Conservation (phyloP, 176 grass and related monocot genomes). For the Avena eriantha region DNA sequence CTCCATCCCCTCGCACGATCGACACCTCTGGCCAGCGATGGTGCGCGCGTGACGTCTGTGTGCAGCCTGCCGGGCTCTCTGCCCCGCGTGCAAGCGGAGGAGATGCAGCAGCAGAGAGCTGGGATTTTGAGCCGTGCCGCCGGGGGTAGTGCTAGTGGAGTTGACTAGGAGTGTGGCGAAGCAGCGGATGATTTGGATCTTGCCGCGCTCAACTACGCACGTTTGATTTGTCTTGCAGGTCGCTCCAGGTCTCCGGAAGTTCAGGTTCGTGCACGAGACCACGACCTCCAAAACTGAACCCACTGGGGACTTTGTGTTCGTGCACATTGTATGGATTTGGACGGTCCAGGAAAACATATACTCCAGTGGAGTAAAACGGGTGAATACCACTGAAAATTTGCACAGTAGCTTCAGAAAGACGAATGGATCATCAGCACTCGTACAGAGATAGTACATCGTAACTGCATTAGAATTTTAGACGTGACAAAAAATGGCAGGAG, state of each 20-base stretch:
- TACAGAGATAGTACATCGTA: not conserved
- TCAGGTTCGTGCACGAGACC: too few species aligned
- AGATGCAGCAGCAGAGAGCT: not conserved
- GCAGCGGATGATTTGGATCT: not conserved
- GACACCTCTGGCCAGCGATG: not conserved
- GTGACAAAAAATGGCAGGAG: not conserved
- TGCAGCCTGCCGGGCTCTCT: not conserved
- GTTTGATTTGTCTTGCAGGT: not conserved
- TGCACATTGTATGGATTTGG: not conserved
- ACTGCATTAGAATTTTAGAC: not conserved
- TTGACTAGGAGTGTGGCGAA: not conserved
- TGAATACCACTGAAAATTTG: not conserved
- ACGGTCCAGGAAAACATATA: not conserved
- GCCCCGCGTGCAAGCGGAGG: not conserved
- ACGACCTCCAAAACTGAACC: too few species aligned
- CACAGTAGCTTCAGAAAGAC: not conserved
- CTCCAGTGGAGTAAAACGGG: too few species aligned
- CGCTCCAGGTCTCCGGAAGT: not conserved
- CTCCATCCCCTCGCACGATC: slow-evolving; percentile 4
- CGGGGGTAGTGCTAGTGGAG: not conserved
- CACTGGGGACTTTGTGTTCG: not conserved
- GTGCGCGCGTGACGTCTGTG: not conserved
- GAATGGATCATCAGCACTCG: not conserved
- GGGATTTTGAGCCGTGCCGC: not conserved
- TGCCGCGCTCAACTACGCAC: not conserved